Percentiles rank a stretch among this genome's conserved stretches.
These are phyloP conservation scores for Naematelia aurantialba DNA, from an alignment of 768 basidiomycete species.

Conservation along the genomic window DNA sequence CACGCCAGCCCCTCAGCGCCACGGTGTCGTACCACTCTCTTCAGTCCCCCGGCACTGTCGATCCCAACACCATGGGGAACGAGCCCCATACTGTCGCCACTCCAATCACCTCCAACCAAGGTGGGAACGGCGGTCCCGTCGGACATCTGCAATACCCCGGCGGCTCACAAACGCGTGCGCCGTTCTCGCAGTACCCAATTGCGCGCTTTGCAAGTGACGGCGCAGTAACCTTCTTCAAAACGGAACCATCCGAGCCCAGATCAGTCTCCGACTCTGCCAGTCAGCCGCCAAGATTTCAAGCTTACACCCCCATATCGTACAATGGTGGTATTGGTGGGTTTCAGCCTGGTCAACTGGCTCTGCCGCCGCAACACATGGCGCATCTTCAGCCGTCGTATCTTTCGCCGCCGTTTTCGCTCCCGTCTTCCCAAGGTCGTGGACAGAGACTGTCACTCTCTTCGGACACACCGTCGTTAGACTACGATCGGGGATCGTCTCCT, in stretches of 20 bases:
- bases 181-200: slow-evolving; percentile 15
- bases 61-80: neutral
- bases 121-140: slow-evolving; percentile 1
- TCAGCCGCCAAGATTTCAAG: neutral
- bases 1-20: neutral
- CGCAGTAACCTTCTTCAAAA: slow-evolving; percentile 14
- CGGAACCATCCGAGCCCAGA: neutral
- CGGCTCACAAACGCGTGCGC: neutral
- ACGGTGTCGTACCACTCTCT: neutral
- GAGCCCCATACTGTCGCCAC: neutral
- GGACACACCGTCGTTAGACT: neutral
- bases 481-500: neutral
- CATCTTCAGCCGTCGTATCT: slow-evolving; percentile 25
- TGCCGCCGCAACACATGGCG: slow-evolving; percentile 22
- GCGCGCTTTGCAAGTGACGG: slow-evolving; percentile 26
- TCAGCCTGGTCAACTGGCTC: slow-evolving; percentile 27
- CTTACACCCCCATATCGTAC: slow-evolving; percentile 15
- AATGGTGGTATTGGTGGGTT: slow-evolving; percentile 36
- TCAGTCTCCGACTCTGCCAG: slow-evolving; percentile 15
- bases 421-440: neutral
- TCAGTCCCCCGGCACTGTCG: neutral
- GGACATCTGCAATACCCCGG: slow-evolving; percentile 11
- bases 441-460: neutral
- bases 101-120: neutral
- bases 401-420: slow-evolving; percentile 3